Evolutionary conservation across 345 rosid genomes (phyloP).

Genomic region (Aethionema arabicum): DNA sequence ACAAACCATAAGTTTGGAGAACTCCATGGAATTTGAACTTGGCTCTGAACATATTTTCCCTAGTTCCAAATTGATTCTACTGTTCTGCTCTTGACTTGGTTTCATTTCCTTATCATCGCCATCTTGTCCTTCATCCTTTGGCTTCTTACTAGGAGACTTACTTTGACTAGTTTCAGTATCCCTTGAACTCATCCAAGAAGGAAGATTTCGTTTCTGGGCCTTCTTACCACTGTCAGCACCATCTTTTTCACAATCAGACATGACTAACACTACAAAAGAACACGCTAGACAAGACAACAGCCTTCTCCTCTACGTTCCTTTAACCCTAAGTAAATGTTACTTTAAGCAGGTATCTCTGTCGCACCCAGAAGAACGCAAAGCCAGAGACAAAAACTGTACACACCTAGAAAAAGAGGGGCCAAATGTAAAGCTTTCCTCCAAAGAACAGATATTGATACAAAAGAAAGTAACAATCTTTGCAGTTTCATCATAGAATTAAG

Average conservation of each 20-base stretch:
- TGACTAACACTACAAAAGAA: conserved; percentile 18
- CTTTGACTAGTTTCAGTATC: conserved; percentile 26
- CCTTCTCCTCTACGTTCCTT: conserved; percentile 9
- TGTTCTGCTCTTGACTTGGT: conserved; percentile 13
- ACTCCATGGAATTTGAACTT: conserved; percentile 24
- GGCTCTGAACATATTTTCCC: conserved; percentile 22
- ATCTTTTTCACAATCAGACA: conserved; percentile 43
- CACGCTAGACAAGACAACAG: not conserved
- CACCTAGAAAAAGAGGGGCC: conserved; percentile 1
- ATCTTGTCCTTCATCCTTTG: conserved; percentile 26
- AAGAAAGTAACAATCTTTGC: not conserved
- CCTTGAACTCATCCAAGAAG: conserved; percentile 74
- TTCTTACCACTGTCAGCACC: conserved; percentile 29
- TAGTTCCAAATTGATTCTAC: conserved; percentile 16
- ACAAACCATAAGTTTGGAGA: conserved; percentile 68
- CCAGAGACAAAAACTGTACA: not conserved
- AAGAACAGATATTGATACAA: not conserved
- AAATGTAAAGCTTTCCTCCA: not conserved
- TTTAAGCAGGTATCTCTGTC: not conserved
- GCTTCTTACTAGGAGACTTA: conserved; percentile 35
- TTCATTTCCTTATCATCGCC: conserved; percentile 28
- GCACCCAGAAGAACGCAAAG: not conserved
- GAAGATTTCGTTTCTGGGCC: conserved; percentile 63
- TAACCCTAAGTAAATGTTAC: not conserved
- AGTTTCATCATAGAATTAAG: not conserved